These are phyloP conservation scores for Skeletonema tropicum DNA, from an alignment of 108 stramenopile genomes.

Conservation along the genomic window DNA sequence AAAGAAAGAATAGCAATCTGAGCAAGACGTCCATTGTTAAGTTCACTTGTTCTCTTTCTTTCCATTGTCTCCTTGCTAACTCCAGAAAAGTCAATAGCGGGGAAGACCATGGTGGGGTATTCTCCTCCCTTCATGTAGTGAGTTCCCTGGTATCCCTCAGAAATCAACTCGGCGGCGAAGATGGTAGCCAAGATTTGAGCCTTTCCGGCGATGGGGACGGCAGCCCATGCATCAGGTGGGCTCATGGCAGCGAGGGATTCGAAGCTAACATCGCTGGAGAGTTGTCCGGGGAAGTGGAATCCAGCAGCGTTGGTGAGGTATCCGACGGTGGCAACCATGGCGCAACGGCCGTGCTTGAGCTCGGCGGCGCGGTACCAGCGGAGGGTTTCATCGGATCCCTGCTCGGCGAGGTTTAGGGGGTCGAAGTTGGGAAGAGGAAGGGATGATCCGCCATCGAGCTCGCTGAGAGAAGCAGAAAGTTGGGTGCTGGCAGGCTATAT, in stretches of 20 bases:
- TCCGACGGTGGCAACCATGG: constrained; percentile 87
- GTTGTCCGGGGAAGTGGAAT: constrained; percentile 83
- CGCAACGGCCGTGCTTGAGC: constrained; percentile 84
- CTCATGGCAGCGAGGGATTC: constrained; percentile 76
- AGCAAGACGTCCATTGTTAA: constrained; percentile 85
- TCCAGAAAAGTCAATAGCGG: constrained; percentile 82
- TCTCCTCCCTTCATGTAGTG: constrained; percentile 90
- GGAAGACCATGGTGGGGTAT: constrained; percentile 81
- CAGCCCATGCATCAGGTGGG: constrained; percentile 85
- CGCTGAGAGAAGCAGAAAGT: constrained; percentile 50
- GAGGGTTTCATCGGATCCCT: constrained; percentile 77
- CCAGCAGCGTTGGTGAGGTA: constrained; percentile 78
- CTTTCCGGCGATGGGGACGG: constrained; percentile 83
- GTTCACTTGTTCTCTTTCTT: constrained; percentile 69
- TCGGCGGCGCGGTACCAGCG: constrained; percentile 86
- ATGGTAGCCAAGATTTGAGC: constrained; percentile 83
- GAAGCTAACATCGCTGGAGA: constrained; percentile 69
- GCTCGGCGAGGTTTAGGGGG: constrained; percentile 64
- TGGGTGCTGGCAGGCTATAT: constrained; percentile 51
- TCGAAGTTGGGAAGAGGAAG: constrained; percentile 74
- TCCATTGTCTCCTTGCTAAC: constrained; percentile 63
- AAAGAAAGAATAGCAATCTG: constrained; percentile 83
- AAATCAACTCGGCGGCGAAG: constrained; percentile 73
- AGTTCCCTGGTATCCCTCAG: constrained; percentile 62
- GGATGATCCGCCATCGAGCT: constrained; percentile 71